phyloP scores from a whole-genome alignment of 1,284 basidiomycete species.

The Pisolithus thermaeus region DNA sequence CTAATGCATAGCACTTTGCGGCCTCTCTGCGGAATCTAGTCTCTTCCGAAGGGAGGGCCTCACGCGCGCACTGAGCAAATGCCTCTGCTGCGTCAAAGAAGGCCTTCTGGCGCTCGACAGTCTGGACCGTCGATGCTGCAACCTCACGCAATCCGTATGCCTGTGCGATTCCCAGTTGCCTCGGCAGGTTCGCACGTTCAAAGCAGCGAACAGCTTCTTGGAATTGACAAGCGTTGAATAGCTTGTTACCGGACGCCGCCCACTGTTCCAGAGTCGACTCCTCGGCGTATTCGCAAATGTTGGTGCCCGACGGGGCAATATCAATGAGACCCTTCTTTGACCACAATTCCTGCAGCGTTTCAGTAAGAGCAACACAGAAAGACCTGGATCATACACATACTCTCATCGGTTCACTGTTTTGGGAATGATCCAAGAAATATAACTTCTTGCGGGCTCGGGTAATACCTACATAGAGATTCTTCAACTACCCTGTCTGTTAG shows the following conservation, averaged over 20 bases:
- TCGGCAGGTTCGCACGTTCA: conserved; percentile 41
- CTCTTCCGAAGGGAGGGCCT: no score
- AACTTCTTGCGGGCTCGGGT: conserved; percentile 63
- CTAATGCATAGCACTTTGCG: conserved; percentile 49
- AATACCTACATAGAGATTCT: conserved; percentile 64
- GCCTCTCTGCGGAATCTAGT: conserved; percentile 42
- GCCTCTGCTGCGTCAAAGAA: conserved; percentile 44
- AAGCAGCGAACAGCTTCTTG: conserved; percentile 59
- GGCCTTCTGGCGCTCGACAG: conserved; percentile 27
- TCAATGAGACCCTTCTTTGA: conserved; percentile 36
- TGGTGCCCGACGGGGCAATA: conserved; percentile 36
- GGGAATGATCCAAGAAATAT: conserved; percentile 61
- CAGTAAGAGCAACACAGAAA: background rate
- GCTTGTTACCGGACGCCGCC: conserved; percentile 41
- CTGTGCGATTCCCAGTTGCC: conserved; percentile 41
- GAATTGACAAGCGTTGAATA: conserved; percentile 54
- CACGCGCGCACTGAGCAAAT: conserved; percentile 39
- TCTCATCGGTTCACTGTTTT: conserved; percentile 51
- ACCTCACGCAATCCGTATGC: conserved; percentile 41
- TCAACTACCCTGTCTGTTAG: conserved; percentile 39
- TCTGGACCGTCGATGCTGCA: conserved; percentile 28
- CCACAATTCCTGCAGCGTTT: conserved; percentile 42
- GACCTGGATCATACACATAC: conserved; percentile 26
- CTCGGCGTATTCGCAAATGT: conserved; percentile 42
- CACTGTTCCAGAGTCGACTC: conserved; percentile 49